Percentiles rank a stretch among this genome's conserved stretches.
Evolutionary conservation across 1,139 yeast genomes (phyloP).

Genomic region (Yamadazyma membranifaciens): DNA sequence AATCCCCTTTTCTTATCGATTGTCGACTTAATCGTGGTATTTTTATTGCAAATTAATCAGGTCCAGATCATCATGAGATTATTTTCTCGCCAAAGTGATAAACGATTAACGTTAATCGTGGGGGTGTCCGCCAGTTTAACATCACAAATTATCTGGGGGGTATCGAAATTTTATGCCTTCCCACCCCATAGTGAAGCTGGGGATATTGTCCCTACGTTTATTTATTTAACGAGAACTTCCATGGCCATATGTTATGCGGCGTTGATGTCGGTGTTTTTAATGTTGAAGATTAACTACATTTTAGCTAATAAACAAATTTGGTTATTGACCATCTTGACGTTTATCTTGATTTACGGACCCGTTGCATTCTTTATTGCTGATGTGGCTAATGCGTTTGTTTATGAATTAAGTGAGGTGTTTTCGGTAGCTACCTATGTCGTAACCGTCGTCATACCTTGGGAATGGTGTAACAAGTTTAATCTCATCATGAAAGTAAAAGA

Average conservation of each 20-base stretch:
- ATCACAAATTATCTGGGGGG: slow-evolving; percentile 70
- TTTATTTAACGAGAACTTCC: slow-evolving; percentile 74
- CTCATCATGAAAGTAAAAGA: slow-evolving; percentile 64
- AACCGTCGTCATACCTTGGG: slow-evolving; percentile 81
- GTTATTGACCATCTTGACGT: slow-evolving; percentile 58
- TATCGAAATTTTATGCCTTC: slow-evolving; percentile 51
- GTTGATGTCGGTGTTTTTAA: slow-evolving; percentile 56
- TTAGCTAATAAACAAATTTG: slow-evolving; percentile 47
- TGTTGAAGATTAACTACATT: slow-evolving; percentile 56
- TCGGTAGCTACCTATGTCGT: slow-evolving; percentile 71
- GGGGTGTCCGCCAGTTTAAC: slow-evolving; percentile 59
- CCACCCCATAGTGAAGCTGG: slow-evolving; percentile 41
- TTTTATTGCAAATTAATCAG: slow-evolving; percentile 66
- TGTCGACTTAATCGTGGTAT: slow-evolving; percentile 61
- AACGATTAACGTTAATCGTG: slow-evolving; percentile 58
- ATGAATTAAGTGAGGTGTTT: slow-evolving; percentile 69
- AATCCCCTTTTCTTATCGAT: slow-evolving; percentile 50
- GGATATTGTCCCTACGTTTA: slow-evolving; percentile 73
- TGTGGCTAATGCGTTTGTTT: slow-evolving; percentile 68
- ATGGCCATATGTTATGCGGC: slow-evolving; percentile 72
- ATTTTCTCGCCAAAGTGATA: slow-evolving; percentile 70
- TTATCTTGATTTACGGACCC: slow-evolving; percentile 61
- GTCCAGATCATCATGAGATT: slow-evolving; percentile 74
- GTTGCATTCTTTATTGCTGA: slow-evolving; percentile 78
- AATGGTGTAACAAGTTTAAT: slow-evolving; percentile 76